A percentile compares a stretch with the other conserved stretches of the same genome.
phyloP scores from a whole-genome alignment of 805 yeast species.

The Metschnikowia reukaufii region DNA sequence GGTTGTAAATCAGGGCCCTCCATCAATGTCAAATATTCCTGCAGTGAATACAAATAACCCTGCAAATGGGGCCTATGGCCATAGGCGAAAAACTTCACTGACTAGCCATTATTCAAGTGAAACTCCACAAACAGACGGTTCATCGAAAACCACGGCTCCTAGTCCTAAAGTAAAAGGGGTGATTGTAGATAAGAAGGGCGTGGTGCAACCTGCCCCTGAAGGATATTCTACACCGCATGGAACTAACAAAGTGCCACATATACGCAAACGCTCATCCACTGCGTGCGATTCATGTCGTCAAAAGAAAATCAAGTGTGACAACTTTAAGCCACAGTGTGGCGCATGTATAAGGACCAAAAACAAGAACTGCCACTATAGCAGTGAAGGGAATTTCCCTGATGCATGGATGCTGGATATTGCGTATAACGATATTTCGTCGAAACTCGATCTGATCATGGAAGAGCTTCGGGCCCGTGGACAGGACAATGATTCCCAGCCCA shows the following conservation, averaged over 20 bases:
- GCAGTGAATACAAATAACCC: too few species aligned
- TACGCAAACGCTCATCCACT: conserved; percentile 18
- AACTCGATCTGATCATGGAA: conserved; percentile 30
- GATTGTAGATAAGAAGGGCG: background rate
- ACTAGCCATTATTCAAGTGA: conserved; percentile 5
- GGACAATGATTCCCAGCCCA: conserved; percentile 12
- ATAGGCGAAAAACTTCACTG: conserved; percentile 3
- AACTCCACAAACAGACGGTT: background rate
- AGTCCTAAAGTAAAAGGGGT: background rate
- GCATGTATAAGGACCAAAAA: conserved; percentile 32
- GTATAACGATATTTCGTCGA: conserved; percentile 26
- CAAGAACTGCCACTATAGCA: conserved; percentile 29
- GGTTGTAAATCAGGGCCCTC: background rate
- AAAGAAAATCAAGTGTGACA: conserved; percentile 40
- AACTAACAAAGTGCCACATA: too few species aligned
- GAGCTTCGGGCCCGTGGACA: conserved; percentile 21
- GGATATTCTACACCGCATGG: too few species aligned
- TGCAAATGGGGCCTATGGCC: too few species aligned
- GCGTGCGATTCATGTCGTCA: conserved; percentile 40
- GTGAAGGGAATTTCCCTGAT: conserved; percentile 25
- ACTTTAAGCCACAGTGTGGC: conserved; percentile 36
- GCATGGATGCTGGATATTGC: conserved; percentile 24
- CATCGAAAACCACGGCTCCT: background rate
- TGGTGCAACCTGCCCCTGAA: too few species aligned
- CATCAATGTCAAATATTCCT: background rate